Evolutionary conservation across 2,329 filamentous ascomycete genomes (phyloP).

Genomic region (Coniosporium tulheliwenetii): DNA sequence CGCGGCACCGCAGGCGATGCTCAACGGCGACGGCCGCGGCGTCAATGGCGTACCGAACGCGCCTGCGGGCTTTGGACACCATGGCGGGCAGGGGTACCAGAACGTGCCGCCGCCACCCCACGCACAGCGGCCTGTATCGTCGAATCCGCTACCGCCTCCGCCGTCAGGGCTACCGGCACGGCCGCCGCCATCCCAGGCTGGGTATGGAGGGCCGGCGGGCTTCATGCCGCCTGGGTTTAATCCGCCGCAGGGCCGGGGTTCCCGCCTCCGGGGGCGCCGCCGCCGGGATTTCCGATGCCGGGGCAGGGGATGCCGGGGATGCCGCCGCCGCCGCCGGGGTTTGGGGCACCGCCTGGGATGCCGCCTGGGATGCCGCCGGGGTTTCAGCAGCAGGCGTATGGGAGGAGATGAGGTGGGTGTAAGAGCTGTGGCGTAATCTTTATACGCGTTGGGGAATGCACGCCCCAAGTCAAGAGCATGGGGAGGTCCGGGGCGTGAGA

Average conservation of each 20-base stretch:
- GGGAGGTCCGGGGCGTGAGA: too few species aligned
- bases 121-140: slow-evolving; percentile 12
- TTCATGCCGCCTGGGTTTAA: slow-evolving; percentile 33
- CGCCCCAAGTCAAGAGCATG: too few species aligned
- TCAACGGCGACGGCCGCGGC: slow-evolving; percentile 16
- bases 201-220: slow-evolving; percentile 49
- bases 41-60: slow-evolving; percentile 24
- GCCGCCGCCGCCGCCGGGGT: slow-evolving; percentile 28
- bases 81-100: too few species aligned
- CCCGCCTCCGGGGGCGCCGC: slow-evolving; percentile 25
- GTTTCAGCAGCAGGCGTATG: slow-evolving; percentile 4
- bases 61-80: slow-evolving; percentile 13
- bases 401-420: not conserved
- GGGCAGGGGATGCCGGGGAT: slow-evolving; percentile 12
- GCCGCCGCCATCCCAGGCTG: slow-evolving; percentile 52
- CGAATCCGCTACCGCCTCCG: slow-evolving; percentile 41
- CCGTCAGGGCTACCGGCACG: slow-evolving; percentile 47
- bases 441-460: too few species aligned
- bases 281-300: slow-evolving; percentile 28
- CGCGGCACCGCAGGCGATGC: slow-evolving; percentile 27
- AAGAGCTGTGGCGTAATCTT: too few species aligned
- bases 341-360: slow-evolving; percentile 18
- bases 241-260: slow-evolving; percentile 16
- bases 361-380: slow-evolving; percentile 14
- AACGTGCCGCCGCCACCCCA: not conserved